Conservation (phyloP, 169 alveolate species). For the Eimeria maxima region DNA sequence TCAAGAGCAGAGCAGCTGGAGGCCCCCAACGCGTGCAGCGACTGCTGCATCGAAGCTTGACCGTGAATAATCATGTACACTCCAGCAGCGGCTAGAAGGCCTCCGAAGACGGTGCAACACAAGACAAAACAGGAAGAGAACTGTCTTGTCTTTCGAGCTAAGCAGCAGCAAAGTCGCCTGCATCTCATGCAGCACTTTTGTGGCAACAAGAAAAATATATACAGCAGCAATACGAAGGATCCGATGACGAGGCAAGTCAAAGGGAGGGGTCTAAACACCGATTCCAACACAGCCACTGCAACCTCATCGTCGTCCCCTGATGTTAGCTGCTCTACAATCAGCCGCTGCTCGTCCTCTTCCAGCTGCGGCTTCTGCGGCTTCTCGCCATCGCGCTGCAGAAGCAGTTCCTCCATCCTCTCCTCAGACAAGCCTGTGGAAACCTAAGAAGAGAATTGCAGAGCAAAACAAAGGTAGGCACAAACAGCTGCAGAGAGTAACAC, state of each 20-base stretch:
- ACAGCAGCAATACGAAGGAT: neutral
- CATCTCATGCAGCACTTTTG: neutral
- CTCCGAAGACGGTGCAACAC: neutral
- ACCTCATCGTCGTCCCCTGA: neutral
- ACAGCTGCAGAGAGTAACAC: too few relatives aligned
- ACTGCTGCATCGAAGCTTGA: neutral
- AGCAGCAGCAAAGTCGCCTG: neutral
- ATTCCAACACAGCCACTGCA: neutral
- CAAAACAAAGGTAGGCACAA: too few relatives aligned
- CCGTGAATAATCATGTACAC: neutral
- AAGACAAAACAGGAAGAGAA: neutral
- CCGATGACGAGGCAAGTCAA: neutral
- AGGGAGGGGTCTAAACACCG: neutral
- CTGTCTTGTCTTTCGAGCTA: neutral
- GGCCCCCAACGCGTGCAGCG: neutral
- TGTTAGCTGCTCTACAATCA: neutral
- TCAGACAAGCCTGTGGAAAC: neutral
- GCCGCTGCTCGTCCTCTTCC: neutral
- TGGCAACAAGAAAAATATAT: neutral
- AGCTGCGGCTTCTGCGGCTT: neutral
- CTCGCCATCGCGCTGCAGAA: neutral
- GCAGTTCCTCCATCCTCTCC: neutral
- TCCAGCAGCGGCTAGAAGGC: neutral
- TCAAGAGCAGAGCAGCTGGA: constrained; percentile 35
- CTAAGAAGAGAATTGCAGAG: neutral